Percentiles rank a stretch among this genome's conserved stretches.
Evolutionary conservation across 306 rosid species (phyloP).

Genomic region (Geum urbanum): DNA sequence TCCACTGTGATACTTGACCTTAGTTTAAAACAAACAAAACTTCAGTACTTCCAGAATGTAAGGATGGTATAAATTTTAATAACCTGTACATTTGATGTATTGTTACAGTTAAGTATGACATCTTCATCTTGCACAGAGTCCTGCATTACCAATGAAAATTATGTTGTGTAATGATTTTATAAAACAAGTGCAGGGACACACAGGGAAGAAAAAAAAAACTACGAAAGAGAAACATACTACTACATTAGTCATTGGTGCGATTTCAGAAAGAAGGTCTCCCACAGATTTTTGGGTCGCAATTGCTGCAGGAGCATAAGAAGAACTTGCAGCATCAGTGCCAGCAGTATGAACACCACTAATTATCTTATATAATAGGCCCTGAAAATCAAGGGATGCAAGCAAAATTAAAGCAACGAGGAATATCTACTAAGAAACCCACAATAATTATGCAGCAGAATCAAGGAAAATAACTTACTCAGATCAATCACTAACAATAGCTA

Average conservation of each 20-base stretch:
- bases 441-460: background rate
- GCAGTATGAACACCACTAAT: conserved; percentile 56
- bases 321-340: conserved; percentile 61
- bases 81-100: conserved; percentile 58
- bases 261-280: conserved; percentile 50
- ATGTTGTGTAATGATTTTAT: conserved; percentile 11
- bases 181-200: conserved; percentile 13
- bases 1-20: background rate
- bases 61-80: conserved; percentile 28
- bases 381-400: conserved; percentile 19
- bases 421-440: background rate
- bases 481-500: background rate
- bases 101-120: conserved; percentile 36
- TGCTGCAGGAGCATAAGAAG: conserved; percentile 67
- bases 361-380: conserved; percentile 69
- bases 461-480: background rate
- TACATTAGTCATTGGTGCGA: conserved; percentile 38
- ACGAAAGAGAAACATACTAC: conserved; percentile 32
- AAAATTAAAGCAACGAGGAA: conserved; percentile 4
- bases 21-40: background rate
- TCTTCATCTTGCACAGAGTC: conserved; percentile 39
- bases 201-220: conserved; percentile 9
- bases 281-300: conserved; percentile 46
- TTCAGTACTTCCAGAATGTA: conserved; percentile 14
- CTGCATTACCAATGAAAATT: conserved; percentile 38